phyloP scores from a whole-genome alignment of 345 rosid genomes.

The Dipteronia dyeriana region DNA sequence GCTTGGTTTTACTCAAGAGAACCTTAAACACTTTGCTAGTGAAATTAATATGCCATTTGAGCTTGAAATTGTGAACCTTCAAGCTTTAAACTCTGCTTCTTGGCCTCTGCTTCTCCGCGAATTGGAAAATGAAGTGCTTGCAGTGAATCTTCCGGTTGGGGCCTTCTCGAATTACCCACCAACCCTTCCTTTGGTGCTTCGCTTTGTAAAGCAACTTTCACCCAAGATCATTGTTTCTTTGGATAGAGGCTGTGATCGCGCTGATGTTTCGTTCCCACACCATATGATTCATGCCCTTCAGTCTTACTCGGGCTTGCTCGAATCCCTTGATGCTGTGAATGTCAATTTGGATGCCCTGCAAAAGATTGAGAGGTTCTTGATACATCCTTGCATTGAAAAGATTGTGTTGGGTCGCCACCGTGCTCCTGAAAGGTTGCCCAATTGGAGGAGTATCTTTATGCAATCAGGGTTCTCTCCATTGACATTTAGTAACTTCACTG shows the following conservation, averaged over 20 bases:
- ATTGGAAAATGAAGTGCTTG: constrained; percentile 59
- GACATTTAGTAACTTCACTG: constrained; percentile 74
- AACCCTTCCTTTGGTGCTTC: constrained; percentile 55
- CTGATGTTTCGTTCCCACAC: constrained; percentile 75
- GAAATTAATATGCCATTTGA: constrained; percentile 73
- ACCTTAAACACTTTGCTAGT: constrained; percentile 64
- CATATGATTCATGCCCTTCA: constrained; percentile 76
- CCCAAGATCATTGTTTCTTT: constrained; percentile 79
- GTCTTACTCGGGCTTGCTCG: constrained; percentile 61
- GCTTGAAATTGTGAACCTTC: constrained; percentile 58
- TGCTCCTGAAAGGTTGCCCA: constrained; percentile 51
- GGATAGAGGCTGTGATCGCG: constrained; percentile 84
- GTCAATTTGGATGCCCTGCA: constrained; percentile 64
- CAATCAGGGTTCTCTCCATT: constrained; percentile 74
- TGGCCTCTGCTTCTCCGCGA: constrained; percentile 35
- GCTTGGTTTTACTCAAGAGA: constrained; percentile 68
- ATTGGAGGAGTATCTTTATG: constrained; percentile 73
- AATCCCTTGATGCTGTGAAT: constrained; percentile 85
- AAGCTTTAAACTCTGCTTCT: constrained; percentile 50
- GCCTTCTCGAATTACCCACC: constrained; percentile 61
- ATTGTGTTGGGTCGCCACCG: constrained; percentile 62
- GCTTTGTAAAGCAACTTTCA: constrained; percentile 70
- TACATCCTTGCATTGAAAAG: constrained; percentile 71
- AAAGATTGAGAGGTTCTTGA: constrained; percentile 79
- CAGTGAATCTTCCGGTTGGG: constrained; percentile 69